Conservation (phyloP, 208 protist species). For the Sergeia podlipaevii region DNA sequence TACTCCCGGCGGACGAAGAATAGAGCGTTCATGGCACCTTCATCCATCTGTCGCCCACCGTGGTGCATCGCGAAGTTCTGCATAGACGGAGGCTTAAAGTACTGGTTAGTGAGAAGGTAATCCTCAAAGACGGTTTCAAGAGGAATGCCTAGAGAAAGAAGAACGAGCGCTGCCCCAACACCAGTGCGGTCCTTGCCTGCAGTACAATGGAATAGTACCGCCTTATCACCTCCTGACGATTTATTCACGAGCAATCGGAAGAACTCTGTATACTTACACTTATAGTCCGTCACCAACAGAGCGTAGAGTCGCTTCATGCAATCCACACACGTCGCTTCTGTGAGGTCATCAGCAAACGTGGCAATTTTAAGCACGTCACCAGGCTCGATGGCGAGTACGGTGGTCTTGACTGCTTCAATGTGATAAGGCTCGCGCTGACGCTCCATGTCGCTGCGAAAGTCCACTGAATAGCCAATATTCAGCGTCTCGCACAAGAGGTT, state of each 20-base stretch:
- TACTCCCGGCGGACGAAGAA: conserved; percentile 27
- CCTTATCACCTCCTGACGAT: conserved; percentile 8
- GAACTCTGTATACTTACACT: conserved; percentile 18
- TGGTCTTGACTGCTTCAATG: conserved; percentile 6
- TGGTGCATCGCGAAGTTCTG: conserved; percentile 2
- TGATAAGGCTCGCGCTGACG: conserved; percentile 8
- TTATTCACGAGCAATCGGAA: conserved; percentile 17
- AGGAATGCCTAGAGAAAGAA: conserved; percentile 31
- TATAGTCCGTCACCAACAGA: conserved; percentile 27
- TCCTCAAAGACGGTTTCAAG: conserved; percentile 28
- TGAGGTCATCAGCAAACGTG: conserved; percentile 10
- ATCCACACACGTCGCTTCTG: not conserved
- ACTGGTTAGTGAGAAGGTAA: conserved; percentile 33
- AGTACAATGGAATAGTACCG: conserved; percentile 42
- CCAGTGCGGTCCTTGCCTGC: conserved; percentile 52
- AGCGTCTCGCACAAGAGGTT: conserved; percentile 23
- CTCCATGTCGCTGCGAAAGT: conserved; percentile 28
- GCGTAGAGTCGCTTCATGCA: conserved; percentile 11
- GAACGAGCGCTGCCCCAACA: conserved; percentile 33
- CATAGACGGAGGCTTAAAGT: conserved; percentile 11
- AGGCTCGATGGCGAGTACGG: conserved; percentile 23
- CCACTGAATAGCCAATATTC: conserved; percentile 24
- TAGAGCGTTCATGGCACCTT: conserved; percentile 21
- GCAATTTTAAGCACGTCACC: not conserved
- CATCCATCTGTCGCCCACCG: conserved; percentile 9